Percentiles rank a stretch among this genome's conserved stretches.
phyloP scores from a whole-genome alignment of 2,329 filamentous ascomycete genomes.

The Hypoxylon rubiginosum region DNA sequence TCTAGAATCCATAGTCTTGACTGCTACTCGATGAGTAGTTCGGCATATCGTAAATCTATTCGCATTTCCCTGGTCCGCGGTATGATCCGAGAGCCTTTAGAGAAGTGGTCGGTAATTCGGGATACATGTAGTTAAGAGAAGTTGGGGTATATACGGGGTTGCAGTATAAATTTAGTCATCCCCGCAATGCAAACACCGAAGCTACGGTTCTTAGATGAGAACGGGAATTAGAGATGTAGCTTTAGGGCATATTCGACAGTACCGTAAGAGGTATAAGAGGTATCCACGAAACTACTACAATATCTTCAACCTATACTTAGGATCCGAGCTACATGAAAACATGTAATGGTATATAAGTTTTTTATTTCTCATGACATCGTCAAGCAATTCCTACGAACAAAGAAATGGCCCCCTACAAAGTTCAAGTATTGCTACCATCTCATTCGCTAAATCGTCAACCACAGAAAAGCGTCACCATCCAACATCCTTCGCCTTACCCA shows the following conservation, averaged over 20 bases:
- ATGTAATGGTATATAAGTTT: not conserved
- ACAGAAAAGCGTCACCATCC: constrained; percentile 4
- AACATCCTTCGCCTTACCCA: constrained; percentile 3
- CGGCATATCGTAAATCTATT: constrained; percentile 36
- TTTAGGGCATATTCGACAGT: not conserved
- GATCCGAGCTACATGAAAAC: not conserved
- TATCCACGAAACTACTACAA: not conserved
- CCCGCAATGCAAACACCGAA: constrained; percentile 34
- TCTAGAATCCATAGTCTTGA: constrained; percentile 48
- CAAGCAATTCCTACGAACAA: constrained; percentile 17
- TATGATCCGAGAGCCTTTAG: constrained; percentile 10
- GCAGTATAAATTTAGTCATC: constrained; percentile 26
- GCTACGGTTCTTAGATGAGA: not conserved
- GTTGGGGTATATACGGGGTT: constrained; percentile 28
- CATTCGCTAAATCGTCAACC: constrained; percentile 21
- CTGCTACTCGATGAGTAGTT: constrained; percentile 26
- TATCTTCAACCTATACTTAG: not conserved
- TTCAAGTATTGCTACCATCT: constrained; percentile 27
- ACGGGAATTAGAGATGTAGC: not conserved
- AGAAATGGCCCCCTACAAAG: constrained; percentile 9
- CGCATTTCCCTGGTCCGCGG: not conserved
- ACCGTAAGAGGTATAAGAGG: not conserved
- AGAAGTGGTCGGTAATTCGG: constrained; percentile 26
- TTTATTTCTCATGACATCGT: constrained; percentile 21
- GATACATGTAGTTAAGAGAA: not conserved